phyloP scores from a whole-genome alignment of 1,139 yeast genomes.

The Hemisphaericaspora xylofermentans region DNA sequence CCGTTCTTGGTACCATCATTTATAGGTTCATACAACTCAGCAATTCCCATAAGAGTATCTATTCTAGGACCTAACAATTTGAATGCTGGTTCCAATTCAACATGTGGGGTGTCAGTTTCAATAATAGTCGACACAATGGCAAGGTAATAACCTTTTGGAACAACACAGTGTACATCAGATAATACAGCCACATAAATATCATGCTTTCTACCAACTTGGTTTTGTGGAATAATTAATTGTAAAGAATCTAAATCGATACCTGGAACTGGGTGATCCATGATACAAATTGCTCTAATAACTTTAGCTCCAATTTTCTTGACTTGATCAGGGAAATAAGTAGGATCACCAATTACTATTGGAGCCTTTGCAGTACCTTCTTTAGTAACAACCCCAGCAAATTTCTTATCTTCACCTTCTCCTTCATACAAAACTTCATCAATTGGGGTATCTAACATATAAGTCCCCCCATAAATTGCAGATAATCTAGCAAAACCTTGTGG shows the following conservation, averaged over 20 bases:
- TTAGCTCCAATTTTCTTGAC: slow-evolving; percentile 82
- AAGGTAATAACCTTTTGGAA: slow-evolving; percentile 84
- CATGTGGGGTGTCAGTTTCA: slow-evolving; percentile 91
- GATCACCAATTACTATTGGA: slow-evolving; percentile 94
- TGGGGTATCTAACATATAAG: slow-evolving; percentile 96
- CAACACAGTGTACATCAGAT: slow-evolving; percentile 87
- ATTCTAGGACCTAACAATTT: slow-evolving; percentile 75
- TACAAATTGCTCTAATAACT: slow-evolving; percentile 93
- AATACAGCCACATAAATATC: slow-evolving; percentile 93
- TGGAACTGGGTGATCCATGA: slow-evolving; percentile 87
- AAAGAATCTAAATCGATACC: slow-evolving; percentile 86
- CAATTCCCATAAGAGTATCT: slow-evolving; percentile 94
- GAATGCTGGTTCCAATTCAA: slow-evolving; percentile 93
- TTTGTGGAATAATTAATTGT: slow-evolving; percentile 94
- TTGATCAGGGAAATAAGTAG: slow-evolving; percentile 93
- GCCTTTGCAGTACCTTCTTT: slow-evolving; percentile 92
- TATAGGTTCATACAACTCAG: slow-evolving; percentile 85
- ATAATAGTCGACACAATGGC: slow-evolving; percentile 94
- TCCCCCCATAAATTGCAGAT: slow-evolving; percentile 97
- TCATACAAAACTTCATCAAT: slow-evolving; percentile 79
- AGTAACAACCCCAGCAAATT: slow-evolving; percentile 82
- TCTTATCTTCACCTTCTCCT: slow-evolving; percentile 48
- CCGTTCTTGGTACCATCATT: slow-evolving; percentile 80
- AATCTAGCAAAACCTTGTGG: slow-evolving; percentile 98
- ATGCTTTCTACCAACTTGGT: slow-evolving; percentile 89